Evolutionary conservation across 2,329 filamentous ascomycete genomes (phyloP), one percentile per base, ranked within the genome.

Genomic region (Colletotrichum acutatum): DNA sequence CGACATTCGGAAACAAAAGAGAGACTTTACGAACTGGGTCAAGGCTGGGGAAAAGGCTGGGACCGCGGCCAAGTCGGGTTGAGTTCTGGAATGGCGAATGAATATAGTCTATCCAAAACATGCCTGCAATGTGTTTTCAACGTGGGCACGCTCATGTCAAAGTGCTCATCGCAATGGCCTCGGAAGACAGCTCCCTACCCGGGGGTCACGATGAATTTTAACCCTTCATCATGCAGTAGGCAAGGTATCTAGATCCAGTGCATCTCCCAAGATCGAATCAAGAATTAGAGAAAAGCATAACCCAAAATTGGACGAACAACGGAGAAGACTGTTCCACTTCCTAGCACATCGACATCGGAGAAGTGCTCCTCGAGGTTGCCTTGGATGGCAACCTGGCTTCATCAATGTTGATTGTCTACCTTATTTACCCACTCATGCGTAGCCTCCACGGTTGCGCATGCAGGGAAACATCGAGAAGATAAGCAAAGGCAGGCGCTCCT

Each of bases 1-100:
- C 84, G 94, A 99, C 84, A 94, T 98, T 75, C 91, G 95, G 82
- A 93, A 91, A 81, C 88, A 95, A 84, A 89, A 93, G 79, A 91
- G 88, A 79, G 93, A 95, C 72, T 98, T 97, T 85, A 88, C 90
- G 19, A 88, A 92, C 74, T 97, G 94, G 94, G 89, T 91, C 42
- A 87, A 88, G 78, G 80, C 58, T 61, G 70, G 72, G 4, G 75
- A 78, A 52, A 78, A 68, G 49, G 49, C 76, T 62, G 37, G 32
- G 2, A 67, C 28, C 14, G 16, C n/a, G 32, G 37, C 52, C 19
- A n/a, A 22, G 14, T 57, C 32, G 19, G 22, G 34, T 19, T 65
- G 49, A 65, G 24, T 12, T 22, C 5, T 19, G 11, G 24, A 19
- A 42, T 11, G 6, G 26, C 32, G 24, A 65, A 28, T 4, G 24